phyloP scores from a whole-genome alignment of 306 rosid species.

The Gleditsia sinensis region DNA sequence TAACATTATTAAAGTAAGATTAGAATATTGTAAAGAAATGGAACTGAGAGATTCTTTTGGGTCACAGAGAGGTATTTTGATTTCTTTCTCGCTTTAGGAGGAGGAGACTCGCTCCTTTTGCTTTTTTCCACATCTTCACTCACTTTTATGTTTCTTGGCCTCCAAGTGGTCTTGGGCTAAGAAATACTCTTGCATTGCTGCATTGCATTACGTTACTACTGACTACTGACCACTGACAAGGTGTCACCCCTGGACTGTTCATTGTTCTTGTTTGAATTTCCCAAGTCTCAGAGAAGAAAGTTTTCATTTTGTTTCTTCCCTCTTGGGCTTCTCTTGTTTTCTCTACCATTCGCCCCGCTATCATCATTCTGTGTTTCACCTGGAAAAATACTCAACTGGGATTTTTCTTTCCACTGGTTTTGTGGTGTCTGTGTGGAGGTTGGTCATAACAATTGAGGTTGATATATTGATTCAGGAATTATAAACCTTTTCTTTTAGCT shows the following conservation, averaged over 20 bases:
- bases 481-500: not conserved
- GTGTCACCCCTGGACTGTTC: conserved; percentile 31
- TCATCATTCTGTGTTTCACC: conserved; percentile 8
- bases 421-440: conserved; percentile 31
- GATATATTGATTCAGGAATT: conserved; percentile 28
- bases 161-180: conserved; percentile 57
- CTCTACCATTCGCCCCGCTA: not conserved
- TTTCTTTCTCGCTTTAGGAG: conserved; percentile 55
- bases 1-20: conserved; percentile 37
- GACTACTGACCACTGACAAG: too few species aligned
- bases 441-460: conserved; percentile 26
- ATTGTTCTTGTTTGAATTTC: conserved; percentile 29
- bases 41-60: conserved; percentile 54
- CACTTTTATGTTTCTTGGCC: conserved; percentile 63
- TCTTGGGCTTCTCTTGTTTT: conserved; percentile 20
- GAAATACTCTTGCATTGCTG: conserved; percentile 36
- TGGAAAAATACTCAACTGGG: not conserved
- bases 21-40: conserved; percentile 42
- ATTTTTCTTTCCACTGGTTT: conserved; percentile 19
- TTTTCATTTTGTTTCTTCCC: conserved; percentile 22
- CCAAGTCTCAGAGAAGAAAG: conserved; percentile 13
- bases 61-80: conserved; percentile 35
- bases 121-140: conserved; percentile 57
- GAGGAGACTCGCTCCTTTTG: conserved; percentile 45
- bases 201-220: conserved; percentile 44